A percentile compares a stretch with the other conserved stretches of the same genome.
Evolutionary conservation across 441 rosid genomes (phyloP).

Genomic region (Kokia cookei): DNA sequence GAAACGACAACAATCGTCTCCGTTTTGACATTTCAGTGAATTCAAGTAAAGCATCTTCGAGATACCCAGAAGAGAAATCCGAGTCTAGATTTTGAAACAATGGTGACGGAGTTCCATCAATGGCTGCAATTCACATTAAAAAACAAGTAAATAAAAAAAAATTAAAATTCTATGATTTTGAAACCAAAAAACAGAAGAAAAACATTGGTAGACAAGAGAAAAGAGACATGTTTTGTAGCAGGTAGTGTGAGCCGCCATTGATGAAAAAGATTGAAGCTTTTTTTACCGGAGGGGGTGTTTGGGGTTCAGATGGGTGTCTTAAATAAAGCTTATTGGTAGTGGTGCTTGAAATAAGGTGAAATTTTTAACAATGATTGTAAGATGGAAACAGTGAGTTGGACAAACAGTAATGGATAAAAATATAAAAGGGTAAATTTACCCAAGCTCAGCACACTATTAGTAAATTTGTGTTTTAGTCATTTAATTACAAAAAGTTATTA

Average conservation of each 20-base stretch:
- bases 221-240: constrained; percentile 41
- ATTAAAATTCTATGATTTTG: not conserved
- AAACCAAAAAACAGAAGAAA: not conserved
- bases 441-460: too few species aligned
- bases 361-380: too few species aligned
- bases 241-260: constrained; percentile 15
- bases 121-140: constrained; percentile 26
- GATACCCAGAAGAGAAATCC: constrained; percentile 73
- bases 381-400: too few species aligned
- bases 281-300: constrained; percentile 26
- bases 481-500: too few species aligned
- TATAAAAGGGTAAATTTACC: too few species aligned
- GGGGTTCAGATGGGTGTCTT: not conserved
- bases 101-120: constrained; percentile 33
- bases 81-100: constrained; percentile 38
- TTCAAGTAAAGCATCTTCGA: constrained; percentile 76
- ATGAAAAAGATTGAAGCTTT: constrained; percentile 29
- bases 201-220: constrained; percentile 12
- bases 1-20: constrained; percentile 35
- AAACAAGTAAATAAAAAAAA: not conserved
- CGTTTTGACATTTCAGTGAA: constrained; percentile 59
- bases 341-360: too few species aligned
- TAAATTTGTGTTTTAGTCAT: too few species aligned
- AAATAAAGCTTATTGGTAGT: not conserved
- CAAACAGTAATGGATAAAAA: too few species aligned